A percentile compares a stretch with the other conserved stretches of the same genome.
Evolutionary conservation across 2,329 filamentous ascomycete species (phyloP).

Genomic region (Myriosclerotinia scirpicola): DNA sequence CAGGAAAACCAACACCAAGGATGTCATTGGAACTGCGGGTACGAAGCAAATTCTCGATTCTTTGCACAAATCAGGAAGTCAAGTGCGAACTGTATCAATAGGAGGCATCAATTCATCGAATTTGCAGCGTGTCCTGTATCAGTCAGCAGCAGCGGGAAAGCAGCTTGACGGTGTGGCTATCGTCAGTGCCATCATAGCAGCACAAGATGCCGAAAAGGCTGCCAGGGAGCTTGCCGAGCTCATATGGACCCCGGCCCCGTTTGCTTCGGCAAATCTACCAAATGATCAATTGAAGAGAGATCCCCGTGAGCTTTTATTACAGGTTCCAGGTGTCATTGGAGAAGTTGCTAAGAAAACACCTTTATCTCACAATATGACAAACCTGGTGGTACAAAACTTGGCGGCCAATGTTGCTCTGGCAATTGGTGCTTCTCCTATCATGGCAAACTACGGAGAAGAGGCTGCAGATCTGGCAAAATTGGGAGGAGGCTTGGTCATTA

Average conservation of each 20-base stretch:
- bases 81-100: constrained; percentile 74
- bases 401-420: constrained; percentile 86
- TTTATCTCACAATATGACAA: constrained; percentile 95
- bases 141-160: constrained; percentile 57
- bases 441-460: constrained; percentile 85
- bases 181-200: constrained; percentile 83
- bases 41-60: constrained; percentile 64
- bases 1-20: constrained; percentile 84
- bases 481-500: constrained; percentile 79
- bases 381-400: constrained; percentile 92
- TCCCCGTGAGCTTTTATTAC: constrained; percentile 32
- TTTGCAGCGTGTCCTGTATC: constrained; percentile 70
- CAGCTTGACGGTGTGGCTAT: constrained; percentile 78
- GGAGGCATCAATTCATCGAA: constrained; percentile 83
- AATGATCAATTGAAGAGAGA: constrained; percentile 29
- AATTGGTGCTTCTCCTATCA: constrained; percentile 86
- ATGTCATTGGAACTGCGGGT: constrained; percentile 72
- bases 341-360: constrained; percentile 64
- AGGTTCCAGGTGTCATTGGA: constrained; percentile 50
- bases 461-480: constrained; percentile 76
- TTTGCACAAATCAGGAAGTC: constrained; percentile 46
- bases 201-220: constrained; percentile 63
- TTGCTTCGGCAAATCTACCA: constrained; percentile 28
- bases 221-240: constrained; percentile 59
- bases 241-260: constrained; percentile 45